phyloP scores from a whole-genome alignment of 495 filamentous ascomycete genomes.

The Penicillium crystallinum region DNA sequence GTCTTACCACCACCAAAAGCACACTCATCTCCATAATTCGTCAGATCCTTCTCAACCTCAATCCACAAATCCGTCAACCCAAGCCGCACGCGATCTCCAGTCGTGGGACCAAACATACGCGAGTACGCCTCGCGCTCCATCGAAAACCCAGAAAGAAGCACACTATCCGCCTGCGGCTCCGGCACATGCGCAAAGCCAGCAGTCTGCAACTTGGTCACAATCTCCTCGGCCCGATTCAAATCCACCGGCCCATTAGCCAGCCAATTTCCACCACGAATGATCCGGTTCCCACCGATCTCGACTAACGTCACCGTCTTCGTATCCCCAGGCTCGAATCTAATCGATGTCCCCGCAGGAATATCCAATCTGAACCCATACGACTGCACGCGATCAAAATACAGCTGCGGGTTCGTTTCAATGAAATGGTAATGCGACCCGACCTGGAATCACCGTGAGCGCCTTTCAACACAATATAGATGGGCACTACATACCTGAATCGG shows the following conservation, averaged over 20 bases:
- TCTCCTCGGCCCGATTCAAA: constrained; percentile 52
- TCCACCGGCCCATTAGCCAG: constrained; percentile 73
- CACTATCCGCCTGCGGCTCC: constrained; percentile 53
- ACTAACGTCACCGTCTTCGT: constrained; percentile 89
- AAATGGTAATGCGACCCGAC: constrained; percentile 96
- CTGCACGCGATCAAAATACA: constrained; percentile 84
- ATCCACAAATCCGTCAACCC: constrained; percentile 89
- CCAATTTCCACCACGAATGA: constrained; percentile 82
- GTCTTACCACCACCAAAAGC: constrained; percentile 96
- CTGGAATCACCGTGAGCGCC: constrained; percentile 27
- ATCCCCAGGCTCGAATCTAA: constrained; percentile 94
- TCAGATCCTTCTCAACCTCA: constrained; percentile 82
- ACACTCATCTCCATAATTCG: constrained; percentile 88
- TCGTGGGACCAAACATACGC: constrained; percentile 90
- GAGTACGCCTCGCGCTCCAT: constrained; percentile 77
- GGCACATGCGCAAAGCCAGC: constrained; percentile 75
- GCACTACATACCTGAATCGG: constrained; percentile 67
- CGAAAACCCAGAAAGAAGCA: constrained; percentile 52
- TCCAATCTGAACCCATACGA: constrained; percentile 86
- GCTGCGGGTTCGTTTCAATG: constrained; percentile 83
- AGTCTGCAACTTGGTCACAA: constrained; percentile 58
- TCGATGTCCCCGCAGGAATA: constrained; percentile 85
- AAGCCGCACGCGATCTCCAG: constrained; percentile 75
- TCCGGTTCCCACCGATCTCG: constrained; percentile 75
- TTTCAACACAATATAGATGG: background rate